Evolutionary conservation across 2,329 filamentous ascomycete species (phyloP).

Genomic region (Calonectria pseudoturangicola): DNA sequence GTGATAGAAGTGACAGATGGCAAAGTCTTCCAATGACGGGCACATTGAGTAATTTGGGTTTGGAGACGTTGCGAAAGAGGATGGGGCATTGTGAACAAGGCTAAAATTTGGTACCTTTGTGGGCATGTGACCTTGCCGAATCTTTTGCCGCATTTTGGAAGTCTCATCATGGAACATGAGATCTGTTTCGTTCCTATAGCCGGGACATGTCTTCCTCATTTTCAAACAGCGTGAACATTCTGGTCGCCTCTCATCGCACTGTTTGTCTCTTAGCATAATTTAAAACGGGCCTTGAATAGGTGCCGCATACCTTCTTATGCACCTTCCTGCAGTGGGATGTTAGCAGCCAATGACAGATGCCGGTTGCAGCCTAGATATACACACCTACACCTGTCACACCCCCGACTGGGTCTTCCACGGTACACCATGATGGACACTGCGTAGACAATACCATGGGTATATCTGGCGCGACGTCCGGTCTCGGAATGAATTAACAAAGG

Average conservation of each 20-base stretch:
- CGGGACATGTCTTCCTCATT: conserved; percentile 30
- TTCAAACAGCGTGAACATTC: conserved; percentile 39
- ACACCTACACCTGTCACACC: conserved; percentile 43
- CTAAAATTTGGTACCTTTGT: too few relatives aligned
- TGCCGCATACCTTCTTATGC: conserved; percentile 35
- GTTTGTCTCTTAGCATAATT: neutral
- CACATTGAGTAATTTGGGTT: conserved; percentile 24
- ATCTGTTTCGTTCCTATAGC: conserved; percentile 34
- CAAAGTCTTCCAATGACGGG: conserved; percentile 28
- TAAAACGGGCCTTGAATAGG: neutral
- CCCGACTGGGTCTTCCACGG: conserved; percentile 40
- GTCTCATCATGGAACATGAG: conserved; percentile 38
- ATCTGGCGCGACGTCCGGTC: too few relatives aligned
- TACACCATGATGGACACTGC: conserved; percentile 34
- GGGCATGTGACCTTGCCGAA: conserved; percentile 8
- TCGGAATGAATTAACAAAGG: neutral
- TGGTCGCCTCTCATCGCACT: conserved; percentile 41
- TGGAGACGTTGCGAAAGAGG: too few relatives aligned
- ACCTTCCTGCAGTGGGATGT: neutral
- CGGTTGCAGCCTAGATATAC: neutral
- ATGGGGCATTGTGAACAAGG: too few relatives aligned
- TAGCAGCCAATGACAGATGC: neutral
- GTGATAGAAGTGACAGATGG: conserved; percentile 38
- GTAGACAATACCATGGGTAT: too few relatives aligned
- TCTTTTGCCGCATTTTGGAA: conserved; percentile 9